Evolutionary conservation across 148 eudicot genomes (phyloP), one percentile per base, ranked within the genome.

Genomic region (Suaeda aralocaspica): DNA sequence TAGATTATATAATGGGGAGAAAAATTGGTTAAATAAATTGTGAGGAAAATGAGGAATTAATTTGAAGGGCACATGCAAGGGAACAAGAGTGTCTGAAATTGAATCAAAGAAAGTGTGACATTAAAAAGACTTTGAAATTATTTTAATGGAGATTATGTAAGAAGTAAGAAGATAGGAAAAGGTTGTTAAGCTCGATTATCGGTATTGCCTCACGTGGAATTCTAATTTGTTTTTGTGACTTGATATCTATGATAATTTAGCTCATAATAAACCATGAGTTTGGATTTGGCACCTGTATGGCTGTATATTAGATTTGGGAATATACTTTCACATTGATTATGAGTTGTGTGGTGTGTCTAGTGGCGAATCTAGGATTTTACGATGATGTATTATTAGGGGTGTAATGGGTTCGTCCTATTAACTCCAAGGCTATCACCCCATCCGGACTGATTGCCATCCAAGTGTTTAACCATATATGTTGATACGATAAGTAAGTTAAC

Each of bases 131-230:
- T 68, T 36, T 4, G n/a, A 34, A 34, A 34, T 18, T 2, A 0
- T 31, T 59, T 58, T 16, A 5, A 58, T 34, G 9, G 25, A 9
- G 24, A 5, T 12, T n/a, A 9, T 4, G 5, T 16, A 53, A 22
- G 10, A 36, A 36, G 30, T 10, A 57, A 9, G 41, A 29, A 13
- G 24, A 22, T 51, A 29, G 22, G 13, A 59, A 44, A 48, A 30
- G 41, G 12, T 25, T 26, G 30, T 68, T 15, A 28, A 45, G 68
- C 75, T 62, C 58, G 34, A 15, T n/a, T 36, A 15, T 34, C 75
- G 75, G 69, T 25, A 72, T 5, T 50, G 75, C 39, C 68, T 66
- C 75, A 72, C 68, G 75, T 72, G 75, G 68, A 72, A 72, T 50
- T 63, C 61, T 49, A 66, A 10, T 51, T 26, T 24, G 36, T 3